Conservation (phyloP, 106 monocot genomes). For the Chionographis japonica region DNA sequence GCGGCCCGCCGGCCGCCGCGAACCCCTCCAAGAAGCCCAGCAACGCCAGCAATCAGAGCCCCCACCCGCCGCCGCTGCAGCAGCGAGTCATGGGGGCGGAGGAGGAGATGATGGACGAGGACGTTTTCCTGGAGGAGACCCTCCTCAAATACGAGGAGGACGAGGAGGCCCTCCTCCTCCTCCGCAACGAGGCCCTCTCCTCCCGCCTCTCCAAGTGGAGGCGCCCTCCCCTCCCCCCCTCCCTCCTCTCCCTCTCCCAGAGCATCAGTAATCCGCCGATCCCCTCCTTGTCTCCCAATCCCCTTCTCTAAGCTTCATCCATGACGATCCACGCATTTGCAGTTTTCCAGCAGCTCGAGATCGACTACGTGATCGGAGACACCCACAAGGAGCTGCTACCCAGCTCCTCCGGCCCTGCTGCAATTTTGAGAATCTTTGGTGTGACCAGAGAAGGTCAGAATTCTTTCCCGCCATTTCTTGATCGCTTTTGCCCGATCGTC, state of each 20-base stretch:
- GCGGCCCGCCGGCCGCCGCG: slow-evolving; percentile 26
- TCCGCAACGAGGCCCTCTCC: slow-evolving; percentile 62
- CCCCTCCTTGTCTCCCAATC: neutral
- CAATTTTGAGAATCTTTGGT: slow-evolving; percentile 93
- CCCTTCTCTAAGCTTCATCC: neutral
- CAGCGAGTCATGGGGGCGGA: slow-evolving; percentile 29
- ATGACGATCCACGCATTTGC: neutral
- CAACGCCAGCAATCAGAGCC: neutral
- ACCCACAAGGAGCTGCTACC: slow-evolving; percentile 72
- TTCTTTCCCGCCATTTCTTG: neutral
- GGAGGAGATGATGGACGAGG: slow-evolving; percentile 98
- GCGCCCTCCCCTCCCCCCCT: slow-evolving; percentile 58
- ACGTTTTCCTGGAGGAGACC: slow-evolving; percentile 86
- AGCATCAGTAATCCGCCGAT: slow-evolving; percentile 41
- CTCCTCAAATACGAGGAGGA: slow-evolving; percentile 64
- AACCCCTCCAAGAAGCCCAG: slow-evolving; percentile 58
- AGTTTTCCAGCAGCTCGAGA: slow-evolving; percentile 99
- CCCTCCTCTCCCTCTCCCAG: slow-evolving; percentile 36
- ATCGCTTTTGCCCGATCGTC: neutral
- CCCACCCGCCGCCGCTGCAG: slow-evolving; percentile 12
- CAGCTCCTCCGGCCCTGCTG: slow-evolving; percentile 63
- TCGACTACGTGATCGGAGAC: slow-evolving; percentile 90
- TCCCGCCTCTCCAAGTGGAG: slow-evolving; percentile 79
- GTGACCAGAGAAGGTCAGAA: slow-evolving; percentile 84
- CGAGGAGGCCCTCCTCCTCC: slow-evolving; percentile 68